Base-by-base conservation (phyloP, 192 early-diverging fungal genomes). In the Mortierella alpina region DNA sequence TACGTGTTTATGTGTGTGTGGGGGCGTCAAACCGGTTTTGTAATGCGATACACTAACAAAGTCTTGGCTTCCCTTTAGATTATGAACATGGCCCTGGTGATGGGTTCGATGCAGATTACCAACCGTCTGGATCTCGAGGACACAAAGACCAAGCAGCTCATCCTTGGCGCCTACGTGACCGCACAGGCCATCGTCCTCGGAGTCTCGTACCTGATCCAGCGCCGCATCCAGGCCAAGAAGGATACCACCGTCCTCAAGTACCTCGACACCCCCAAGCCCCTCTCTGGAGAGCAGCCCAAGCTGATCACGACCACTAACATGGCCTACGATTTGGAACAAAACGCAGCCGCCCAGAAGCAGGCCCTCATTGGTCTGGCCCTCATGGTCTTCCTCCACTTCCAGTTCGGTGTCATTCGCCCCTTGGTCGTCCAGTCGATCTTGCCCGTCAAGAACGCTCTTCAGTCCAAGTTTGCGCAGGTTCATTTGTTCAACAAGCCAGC, bases 341-440 rank as follows among this genome's bases (percentile, higher is more conserved):
- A 90, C 47, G 84, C 88, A 59, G 92, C 94, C 81, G 68, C 86
- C 20, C 69, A 93, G 62, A 95, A 92, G 68, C 91, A 92, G 64
- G 88, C 91, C 7, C 59, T 92, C 44, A 87, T 93, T 13, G 92
- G 92, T 14, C 62, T 92, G 41, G 90, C 82, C 10, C 87, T 97
- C 59, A 90, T 98, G 63, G 78, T 81, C 20, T 88, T 94, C 50
- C 87, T 97, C 82, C 92, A 98, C 85, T 94, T 93, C 86, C 91
- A 96, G 83, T 96, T 91, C 71, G 91, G 92, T 31, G 96, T 95
- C 66, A 87, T 95, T 52, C 93, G 96, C 72, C 97, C 97, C 7
- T 82, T 98, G 49, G 83, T 97, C 17, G 86, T 97, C 72, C 97
- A 98, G 86, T 89, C 90, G 15, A 84, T 97, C 64, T 75, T 98